Evolutionary conservation across 2,329 filamentous ascomycete genomes (phyloP).

Genomic region (Penicillium sp.): DNA sequence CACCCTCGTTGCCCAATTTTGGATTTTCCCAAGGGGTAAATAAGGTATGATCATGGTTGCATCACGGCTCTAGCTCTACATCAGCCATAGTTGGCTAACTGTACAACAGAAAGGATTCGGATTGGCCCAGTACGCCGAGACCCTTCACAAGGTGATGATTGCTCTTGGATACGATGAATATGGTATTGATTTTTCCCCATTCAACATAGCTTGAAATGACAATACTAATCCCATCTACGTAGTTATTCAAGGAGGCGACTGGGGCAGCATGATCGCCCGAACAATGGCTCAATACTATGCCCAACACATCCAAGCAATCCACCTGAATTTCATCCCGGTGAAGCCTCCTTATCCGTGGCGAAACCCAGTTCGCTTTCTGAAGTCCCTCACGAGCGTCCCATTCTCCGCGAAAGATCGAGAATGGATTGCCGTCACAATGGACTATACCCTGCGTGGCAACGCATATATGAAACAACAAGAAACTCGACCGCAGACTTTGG

Average conservation of each 20-base stretch:
- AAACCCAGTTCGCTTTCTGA: constrained; percentile 59
- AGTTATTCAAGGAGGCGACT: constrained; percentile 66
- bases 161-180: constrained; percentile 68
- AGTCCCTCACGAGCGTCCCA: constrained; percentile 33
- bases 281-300: constrained; percentile 65
- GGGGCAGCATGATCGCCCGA: constrained; percentile 69
- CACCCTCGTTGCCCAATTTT: constrained; percentile 60
- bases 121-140: constrained; percentile 65
- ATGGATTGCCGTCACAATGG: constrained; percentile 25
- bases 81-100: background rate
- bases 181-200: constrained; percentile 31
- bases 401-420: constrained; percentile 33
- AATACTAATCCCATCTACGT: constrained; percentile 8
- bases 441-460: constrained; percentile 30
- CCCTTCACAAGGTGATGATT: constrained; percentile 70
- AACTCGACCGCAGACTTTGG: constrained; percentile 74
- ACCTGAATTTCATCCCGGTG: constrained; percentile 63
- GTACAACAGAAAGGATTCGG: constrained; percentile 58
- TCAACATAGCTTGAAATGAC: background rate
- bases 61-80: background rate
- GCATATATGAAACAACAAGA: constrained; percentile 64
- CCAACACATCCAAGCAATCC: constrained; percentile 60
- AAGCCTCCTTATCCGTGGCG: constrained; percentile 54
- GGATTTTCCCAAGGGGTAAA: constrained; percentile 56
- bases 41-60: constrained; percentile 22